Conservation (phyloP, 257 asterid species). For the Fraxinus quadrangulata region DNA sequence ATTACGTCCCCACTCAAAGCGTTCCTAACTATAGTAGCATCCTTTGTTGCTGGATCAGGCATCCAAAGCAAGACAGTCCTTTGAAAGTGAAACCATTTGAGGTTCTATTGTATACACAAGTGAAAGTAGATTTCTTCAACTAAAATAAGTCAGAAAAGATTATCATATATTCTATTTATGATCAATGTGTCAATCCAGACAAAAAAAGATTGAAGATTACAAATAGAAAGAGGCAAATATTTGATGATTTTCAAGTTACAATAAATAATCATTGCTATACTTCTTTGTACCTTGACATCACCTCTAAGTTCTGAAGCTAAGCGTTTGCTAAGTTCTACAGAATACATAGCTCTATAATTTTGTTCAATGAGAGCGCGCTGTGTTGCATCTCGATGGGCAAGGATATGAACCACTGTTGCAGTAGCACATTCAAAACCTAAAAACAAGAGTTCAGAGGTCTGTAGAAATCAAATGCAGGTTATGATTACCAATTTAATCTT, state of each 20-base stretch:
- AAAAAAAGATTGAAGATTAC: not conserved
- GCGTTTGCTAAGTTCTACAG: constrained; percentile 74
- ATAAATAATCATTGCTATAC: not conserved
- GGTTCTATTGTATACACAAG: not conserved
- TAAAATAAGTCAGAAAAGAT: not conserved
- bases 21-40: constrained; percentile 64
- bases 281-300: constrained; percentile 57
- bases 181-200: not conserved
- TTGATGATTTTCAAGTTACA: not conserved
- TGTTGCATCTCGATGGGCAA: constrained; percentile 82
- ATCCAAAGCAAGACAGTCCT: constrained; percentile 78
- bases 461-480: not conserved
- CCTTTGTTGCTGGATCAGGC: constrained; percentile 86
- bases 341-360: constrained; percentile 66
- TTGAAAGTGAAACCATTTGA: constrained; percentile 39
- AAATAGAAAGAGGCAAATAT: not conserved
- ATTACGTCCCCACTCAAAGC: constrained; percentile 46
- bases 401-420: constrained; percentile 67
- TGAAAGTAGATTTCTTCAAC: constrained; percentile 3
- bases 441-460: not conserved
- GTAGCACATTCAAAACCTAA: constrained; percentile 94
- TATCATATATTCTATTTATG: not conserved
- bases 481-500: not conserved
- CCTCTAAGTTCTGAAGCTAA: constrained; percentile 82
- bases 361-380: constrained; percentile 83